Evolutionary conservation across 176 grass and related monocot species (phyloP).

Genomic region (Musa itinerans): DNA sequence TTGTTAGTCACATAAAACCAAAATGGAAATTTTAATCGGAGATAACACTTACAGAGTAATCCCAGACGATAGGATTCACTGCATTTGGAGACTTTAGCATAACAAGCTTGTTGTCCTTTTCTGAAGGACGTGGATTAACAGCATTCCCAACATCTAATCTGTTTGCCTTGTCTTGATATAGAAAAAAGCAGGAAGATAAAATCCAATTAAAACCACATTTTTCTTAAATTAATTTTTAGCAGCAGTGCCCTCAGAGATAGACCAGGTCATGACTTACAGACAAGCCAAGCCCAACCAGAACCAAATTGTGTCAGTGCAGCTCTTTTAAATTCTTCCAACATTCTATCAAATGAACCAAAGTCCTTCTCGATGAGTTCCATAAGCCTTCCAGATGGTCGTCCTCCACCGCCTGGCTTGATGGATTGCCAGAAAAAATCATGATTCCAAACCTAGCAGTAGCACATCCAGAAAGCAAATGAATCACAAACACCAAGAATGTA

Average conservation of each 20-base stretch:
- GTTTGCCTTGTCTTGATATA: conserved; percentile 62
- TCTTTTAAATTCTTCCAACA: conserved; percentile 49
- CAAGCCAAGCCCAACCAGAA: conserved; percentile 96
- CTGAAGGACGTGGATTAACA: conserved; percentile 58
- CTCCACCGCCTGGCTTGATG: conserved; percentile 63
- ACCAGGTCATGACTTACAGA: conserved; percentile 40
- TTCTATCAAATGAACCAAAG: conserved; percentile 63
- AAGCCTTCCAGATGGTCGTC: conserved; percentile 34
- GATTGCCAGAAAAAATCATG: conserved; percentile 94
- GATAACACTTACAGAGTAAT: conserved; percentile 65
- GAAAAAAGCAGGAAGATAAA: conserved; percentile 1
- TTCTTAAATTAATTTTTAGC: not conserved
- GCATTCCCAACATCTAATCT: conserved; percentile 66
- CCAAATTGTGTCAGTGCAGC: conserved; percentile 74
- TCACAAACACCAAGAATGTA: not conserved
- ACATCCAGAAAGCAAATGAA: not conserved
- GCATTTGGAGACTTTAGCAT: conserved; percentile 74
- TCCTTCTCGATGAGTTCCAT: conserved; percentile 67
- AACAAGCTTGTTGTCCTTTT: conserved; percentile 65
- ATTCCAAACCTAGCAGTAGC: conserved; percentile 48
- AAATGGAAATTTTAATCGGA: no score
- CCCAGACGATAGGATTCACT: conserved; percentile 81
- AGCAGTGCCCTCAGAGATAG: not conserved
- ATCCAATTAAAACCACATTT: conserved; percentile 9
- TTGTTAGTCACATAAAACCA: not conserved